phyloP scores from a whole-genome alignment of 2,329 filamentous ascomycete species.

The Didymella segeticola region DNA sequence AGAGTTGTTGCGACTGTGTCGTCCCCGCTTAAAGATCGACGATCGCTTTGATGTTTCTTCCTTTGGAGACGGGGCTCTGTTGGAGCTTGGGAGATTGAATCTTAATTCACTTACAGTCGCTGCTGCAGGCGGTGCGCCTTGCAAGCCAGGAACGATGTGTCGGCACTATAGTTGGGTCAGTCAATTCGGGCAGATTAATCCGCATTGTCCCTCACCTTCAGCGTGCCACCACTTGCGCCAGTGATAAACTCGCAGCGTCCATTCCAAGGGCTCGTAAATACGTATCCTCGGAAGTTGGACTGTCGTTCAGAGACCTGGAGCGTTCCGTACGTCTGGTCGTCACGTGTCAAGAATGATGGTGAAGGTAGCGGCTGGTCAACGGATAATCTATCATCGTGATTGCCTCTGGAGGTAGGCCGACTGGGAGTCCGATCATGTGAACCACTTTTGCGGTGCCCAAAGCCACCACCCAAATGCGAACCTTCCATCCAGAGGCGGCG shows the following conservation, averaged over 20 bases:
- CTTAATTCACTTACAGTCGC: conserved; percentile 79
- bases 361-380: conserved; percentile 22
- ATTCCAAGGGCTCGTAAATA: conserved; percentile 86
- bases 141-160: conserved; percentile 66
- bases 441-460: conserved; percentile 48
- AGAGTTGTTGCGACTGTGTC: conserved; percentile 40
- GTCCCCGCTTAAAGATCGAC: conserved; percentile 44
- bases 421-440: conserved; percentile 39
- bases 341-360: conserved; percentile 29
- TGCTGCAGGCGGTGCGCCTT: conserved; percentile 43
- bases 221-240: conserved; percentile 73
- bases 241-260: conserved; percentile 86
- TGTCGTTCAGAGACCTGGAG: conserved; percentile 51
- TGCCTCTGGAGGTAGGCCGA: conserved; percentile 32
- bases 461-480: conserved; percentile 47
- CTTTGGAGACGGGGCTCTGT: conserved; percentile 39
- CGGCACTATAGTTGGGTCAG: conserved; percentile 59
- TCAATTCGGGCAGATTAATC: too few species aligned
- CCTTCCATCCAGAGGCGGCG: conserved; percentile 59
- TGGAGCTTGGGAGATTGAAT: conserved; percentile 79
- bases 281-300: conserved; percentile 69
- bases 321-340: conserved; percentile 37
- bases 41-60: conserved; percentile 44
- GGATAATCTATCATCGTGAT: conserved; percentile 25
- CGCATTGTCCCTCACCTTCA: conserved; percentile 65